These are phyloP conservation scores for Ceratobasidium sp. DNA, from an alignment of 1,284 basidiomycete species.

Conservation along the genomic window DNA sequence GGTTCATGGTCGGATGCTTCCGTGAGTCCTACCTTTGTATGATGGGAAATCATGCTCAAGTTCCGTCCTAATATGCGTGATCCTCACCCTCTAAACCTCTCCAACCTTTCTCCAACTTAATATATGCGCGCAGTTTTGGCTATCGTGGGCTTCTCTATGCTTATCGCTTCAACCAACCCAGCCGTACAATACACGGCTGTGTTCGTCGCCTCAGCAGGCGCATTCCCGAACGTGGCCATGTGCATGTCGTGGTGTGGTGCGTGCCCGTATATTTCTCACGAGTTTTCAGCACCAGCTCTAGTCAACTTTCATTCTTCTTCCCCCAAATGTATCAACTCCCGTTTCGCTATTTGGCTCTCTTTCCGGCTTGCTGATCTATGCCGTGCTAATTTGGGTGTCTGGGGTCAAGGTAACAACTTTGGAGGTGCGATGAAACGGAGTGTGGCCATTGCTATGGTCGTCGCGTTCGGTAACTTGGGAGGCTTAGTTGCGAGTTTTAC, in stretches of 20 bases:
- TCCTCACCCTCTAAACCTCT: neutral
- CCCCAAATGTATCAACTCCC: neutral
- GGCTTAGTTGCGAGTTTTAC: conserved; percentile 49
- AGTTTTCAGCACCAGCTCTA: neutral
- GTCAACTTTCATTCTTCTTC: neutral
- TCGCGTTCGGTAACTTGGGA: conserved; percentile 49
- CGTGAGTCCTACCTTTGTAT: conserved; percentile 2
- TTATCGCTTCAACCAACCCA: conserved; percentile 46
- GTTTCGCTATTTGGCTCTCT: neutral
- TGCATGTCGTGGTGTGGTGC: conserved; percentile 49
- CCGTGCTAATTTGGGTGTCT: neutral
- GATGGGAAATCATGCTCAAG: too few species aligned
- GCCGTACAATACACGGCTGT: conserved; percentile 50
- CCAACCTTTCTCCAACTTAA: conserved; percentile 2
- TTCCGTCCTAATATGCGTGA: too few species aligned
- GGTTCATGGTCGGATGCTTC: conserved; percentile 38
- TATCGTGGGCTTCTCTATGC: conserved; percentile 47
- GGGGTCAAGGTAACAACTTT: conserved; percentile 47
- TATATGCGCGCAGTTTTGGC: conserved; percentile 45
- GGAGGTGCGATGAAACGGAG: conserved; percentile 49
- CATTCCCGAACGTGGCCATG: conserved; percentile 50
- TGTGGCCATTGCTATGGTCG: conserved; percentile 49
- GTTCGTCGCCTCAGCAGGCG: conserved; percentile 50
- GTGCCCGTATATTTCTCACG: neutral
- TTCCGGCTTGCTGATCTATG: neutral